A percentile compares a stretch with the other conserved stretches of the same genome.
These are phyloP conservation scores for Vigna radiata DNA, from an alignment of 306 rosid species.

Conservation along the genomic window DNA sequence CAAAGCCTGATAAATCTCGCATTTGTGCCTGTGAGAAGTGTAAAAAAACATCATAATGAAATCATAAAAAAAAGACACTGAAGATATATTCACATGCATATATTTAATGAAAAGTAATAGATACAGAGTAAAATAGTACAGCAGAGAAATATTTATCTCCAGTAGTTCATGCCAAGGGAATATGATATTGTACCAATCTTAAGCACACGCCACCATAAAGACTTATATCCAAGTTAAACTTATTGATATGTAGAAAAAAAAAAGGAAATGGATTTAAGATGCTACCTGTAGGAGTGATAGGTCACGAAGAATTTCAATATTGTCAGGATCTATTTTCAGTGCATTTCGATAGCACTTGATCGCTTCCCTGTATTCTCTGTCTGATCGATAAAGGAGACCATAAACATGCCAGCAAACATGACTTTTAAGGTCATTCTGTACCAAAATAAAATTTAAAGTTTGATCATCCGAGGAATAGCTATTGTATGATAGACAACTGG, in stretches of 20 bases:
- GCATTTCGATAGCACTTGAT: slow-evolving; percentile 98
- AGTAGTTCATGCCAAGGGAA: slow-evolving; percentile 10
- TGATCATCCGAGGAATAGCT: slow-evolving; percentile 32
- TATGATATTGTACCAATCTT: slow-evolving; percentile 1
- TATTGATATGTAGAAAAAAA: slow-evolving; percentile 32
- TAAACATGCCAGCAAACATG: slow-evolving; percentile 99
- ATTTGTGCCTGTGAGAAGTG: slow-evolving; percentile 80
- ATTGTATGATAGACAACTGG: slow-evolving; percentile 21
- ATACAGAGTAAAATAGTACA: slow-evolving; percentile 4
- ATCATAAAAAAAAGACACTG: slow-evolving; percentile 14
- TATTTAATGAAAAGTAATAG: background rate
- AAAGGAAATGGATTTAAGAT: slow-evolving; percentile 16
- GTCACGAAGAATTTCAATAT: slow-evolving; percentile 93
- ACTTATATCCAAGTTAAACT: background rate
- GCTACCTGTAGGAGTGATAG: slow-evolving; percentile 91
- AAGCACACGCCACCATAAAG: slow-evolving; percentile 15
- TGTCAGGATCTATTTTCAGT: slow-evolving; percentile 91
- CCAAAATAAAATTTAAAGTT: slow-evolving; percentile 44
- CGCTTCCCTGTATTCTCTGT: slow-evolving; percentile 98
- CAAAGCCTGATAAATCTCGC: slow-evolving; percentile 98
- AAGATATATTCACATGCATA: background rate
- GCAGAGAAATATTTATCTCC: background rate
- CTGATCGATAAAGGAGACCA: slow-evolving; percentile 98
- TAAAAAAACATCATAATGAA: slow-evolving; percentile 36
- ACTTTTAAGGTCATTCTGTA: slow-evolving; percentile 97